Evolutionary conservation across 2,329 filamentous ascomycete genomes (phyloP).

Genomic region (Neopestalotiopsis sp.): DNA sequence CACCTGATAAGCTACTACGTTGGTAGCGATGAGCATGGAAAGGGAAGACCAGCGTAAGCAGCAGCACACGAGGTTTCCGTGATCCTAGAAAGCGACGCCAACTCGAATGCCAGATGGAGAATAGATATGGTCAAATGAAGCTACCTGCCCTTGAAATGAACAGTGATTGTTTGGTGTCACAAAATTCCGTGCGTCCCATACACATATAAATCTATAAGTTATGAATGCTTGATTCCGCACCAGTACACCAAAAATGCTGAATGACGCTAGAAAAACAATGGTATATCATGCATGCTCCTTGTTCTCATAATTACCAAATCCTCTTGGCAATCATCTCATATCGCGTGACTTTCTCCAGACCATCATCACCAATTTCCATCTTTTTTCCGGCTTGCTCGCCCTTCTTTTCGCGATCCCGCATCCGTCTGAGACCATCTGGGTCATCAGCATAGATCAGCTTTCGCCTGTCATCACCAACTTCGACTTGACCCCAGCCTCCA

Average conservation of each 20-base stretch:
- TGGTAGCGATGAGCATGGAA: no score
- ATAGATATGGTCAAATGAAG: no score
- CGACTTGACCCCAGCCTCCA: slow-evolving; percentile 84
- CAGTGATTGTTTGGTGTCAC: no score
- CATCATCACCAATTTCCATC: slow-evolving; percentile 56
- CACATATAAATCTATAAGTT: background rate
- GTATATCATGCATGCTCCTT: background rate
- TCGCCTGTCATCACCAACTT: slow-evolving; percentile 86
- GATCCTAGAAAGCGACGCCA: no score
- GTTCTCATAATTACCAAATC: slow-evolving; percentile 74
- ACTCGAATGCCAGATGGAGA: no score
- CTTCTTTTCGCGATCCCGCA: slow-evolving; percentile 68
- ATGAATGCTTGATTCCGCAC: background rate
- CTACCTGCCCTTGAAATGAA: no score
- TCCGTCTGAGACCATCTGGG: slow-evolving; percentile 67
- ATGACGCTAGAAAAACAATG: background rate
- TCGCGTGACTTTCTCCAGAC: slow-evolving; percentile 64
- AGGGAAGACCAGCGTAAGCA: no score
- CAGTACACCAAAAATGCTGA: background rate
- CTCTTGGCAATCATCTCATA: slow-evolving; percentile 97
- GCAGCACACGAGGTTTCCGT: no score
- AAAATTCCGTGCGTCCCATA: no score
- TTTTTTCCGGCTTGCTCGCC: slow-evolving; percentile 63
- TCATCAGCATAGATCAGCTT: slow-evolving; percentile 89
- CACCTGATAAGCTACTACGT: no score